Percentiles rank a stretch among this genome's conserved stretches.
phyloP scores from a whole-genome alignment of 208 protist species.

The Wallacemonas sp. region DNA sequence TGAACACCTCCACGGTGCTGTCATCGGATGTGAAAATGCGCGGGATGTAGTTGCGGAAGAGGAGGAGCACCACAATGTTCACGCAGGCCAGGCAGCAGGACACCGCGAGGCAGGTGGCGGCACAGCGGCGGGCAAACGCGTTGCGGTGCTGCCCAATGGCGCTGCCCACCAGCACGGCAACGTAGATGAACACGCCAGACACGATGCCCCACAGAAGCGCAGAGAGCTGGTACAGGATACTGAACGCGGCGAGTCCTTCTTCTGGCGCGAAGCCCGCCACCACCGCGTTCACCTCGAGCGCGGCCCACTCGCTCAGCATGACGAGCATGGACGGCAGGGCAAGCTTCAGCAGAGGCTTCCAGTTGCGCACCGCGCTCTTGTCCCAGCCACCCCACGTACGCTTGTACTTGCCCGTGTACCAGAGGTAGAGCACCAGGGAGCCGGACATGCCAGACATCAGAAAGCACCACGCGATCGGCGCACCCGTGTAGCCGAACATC shows the following conservation, averaged over 20 bases:
- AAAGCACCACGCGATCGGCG: slow-evolving; percentile 61
- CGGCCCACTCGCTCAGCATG: slow-evolving; percentile 82
- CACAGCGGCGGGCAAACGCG: slow-evolving; percentile 54
- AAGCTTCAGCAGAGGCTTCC: slow-evolving; percentile 58
- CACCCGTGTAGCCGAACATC: slow-evolving; percentile 54
- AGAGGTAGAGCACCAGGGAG: slow-evolving; percentile 60
- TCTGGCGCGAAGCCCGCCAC: slow-evolving; percentile 57
- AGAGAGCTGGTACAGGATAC: slow-evolving; percentile 67
- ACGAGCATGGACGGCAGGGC: slow-evolving; percentile 76
- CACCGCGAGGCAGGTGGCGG: slow-evolving; percentile 39
- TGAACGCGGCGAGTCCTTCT: slow-evolving; percentile 70
- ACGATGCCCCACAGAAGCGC: slow-evolving; percentile 58
- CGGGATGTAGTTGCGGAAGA: slow-evolving; percentile 41
- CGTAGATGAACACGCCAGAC: slow-evolving; percentile 73
- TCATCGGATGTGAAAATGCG: slow-evolving; percentile 53
- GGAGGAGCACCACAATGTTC: slow-evolving; percentile 43
- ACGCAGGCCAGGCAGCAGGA: slow-evolving; percentile 28
- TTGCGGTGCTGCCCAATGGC: slow-evolving; percentile 60
- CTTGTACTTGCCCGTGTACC: slow-evolving; percentile 60
- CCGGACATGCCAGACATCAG: slow-evolving; percentile 59
- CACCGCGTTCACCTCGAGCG: slow-evolving; percentile 77
- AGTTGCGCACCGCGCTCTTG: slow-evolving; percentile 55
- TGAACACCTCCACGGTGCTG: slow-evolving; percentile 34
- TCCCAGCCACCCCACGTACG: slow-evolving; percentile 76
- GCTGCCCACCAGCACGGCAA: slow-evolving; percentile 76